These are phyloP conservation scores for Backusella parvicylindrica DNA, from an alignment of 192 early-diverging fungal species.

Conservation along the genomic window DNA sequence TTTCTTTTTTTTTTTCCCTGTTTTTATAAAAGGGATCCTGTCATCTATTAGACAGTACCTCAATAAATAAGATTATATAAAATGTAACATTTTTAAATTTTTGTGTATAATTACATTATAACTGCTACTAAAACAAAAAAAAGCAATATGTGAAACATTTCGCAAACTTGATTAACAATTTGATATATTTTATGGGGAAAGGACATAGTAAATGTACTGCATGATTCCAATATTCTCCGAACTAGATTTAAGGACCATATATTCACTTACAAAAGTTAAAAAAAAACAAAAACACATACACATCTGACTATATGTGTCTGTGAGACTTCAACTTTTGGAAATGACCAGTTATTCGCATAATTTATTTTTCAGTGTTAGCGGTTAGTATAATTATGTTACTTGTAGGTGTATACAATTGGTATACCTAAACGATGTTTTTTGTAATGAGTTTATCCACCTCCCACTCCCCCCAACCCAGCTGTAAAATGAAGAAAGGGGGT, in stretches of 20 bases:
- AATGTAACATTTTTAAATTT: constrained; percentile 3
- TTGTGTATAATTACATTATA: background rate
- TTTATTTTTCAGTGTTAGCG: too few relatives aligned
- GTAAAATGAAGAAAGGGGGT: background rate
- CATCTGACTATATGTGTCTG: background rate
- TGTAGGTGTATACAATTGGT: too few relatives aligned
- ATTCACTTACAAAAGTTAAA: background rate
- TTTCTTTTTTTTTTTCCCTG: too few relatives aligned
- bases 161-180: background rate
- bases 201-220: background rate
- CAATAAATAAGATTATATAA: background rate
- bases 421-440: too few relatives aligned
- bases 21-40: background rate
- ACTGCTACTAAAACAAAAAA: background rate
- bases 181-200: background rate
- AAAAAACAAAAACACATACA: background rate
- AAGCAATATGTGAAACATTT: background rate
- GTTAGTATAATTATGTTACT: too few relatives aligned
- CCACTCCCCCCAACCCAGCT: too few relatives aligned
- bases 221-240: background rate
- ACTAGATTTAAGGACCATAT: background rate
- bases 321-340: background rate
- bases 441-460: too few relatives aligned
- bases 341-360: background rate
- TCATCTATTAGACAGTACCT: background rate